phyloP scores from a whole-genome alignment of 331 rosid genomes.

The Phaseolus coccineus region DNA sequence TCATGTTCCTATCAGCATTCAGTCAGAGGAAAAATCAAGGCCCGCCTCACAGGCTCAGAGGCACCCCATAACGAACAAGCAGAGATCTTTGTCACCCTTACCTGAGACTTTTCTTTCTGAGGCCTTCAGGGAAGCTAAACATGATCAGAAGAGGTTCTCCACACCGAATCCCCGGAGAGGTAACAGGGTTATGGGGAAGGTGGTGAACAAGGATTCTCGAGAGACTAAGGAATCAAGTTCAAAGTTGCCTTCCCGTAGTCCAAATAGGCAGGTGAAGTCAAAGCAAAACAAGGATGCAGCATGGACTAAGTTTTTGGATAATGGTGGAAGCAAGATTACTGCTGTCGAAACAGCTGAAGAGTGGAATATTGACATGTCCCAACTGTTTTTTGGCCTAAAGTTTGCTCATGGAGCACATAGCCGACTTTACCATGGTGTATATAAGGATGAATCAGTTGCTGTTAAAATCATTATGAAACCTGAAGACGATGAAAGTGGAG shows the following conservation, averaged over 20 bases:
- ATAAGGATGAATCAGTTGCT: conserved; percentile 78
- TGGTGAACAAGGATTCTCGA: conserved; percentile 49
- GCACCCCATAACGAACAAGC: conserved; percentile 51
- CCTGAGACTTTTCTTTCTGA: conserved; percentile 60
- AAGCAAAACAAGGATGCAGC: conserved; percentile 66
- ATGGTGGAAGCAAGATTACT: conserved; percentile 71
- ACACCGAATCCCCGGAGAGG: conserved; percentile 72
- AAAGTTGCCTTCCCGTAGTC: conserved; percentile 45
- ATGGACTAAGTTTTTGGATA: conserved; percentile 80
- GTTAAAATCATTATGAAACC: conserved; percentile 80
- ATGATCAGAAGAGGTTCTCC: conserved; percentile 70
- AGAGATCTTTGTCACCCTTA: conserved; percentile 82
- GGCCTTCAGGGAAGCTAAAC: conserved; percentile 71
- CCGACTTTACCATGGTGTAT: conserved; percentile 89
- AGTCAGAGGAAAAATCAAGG: conserved; percentile 47
- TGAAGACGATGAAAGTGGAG: conserved; percentile 78
- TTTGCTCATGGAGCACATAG: conserved; percentile 99
- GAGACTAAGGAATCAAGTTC: conserved; percentile 41
- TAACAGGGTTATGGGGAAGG: conserved; percentile 55
- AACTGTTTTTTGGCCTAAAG: conserved; percentile 78
- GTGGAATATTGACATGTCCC: conserved; percentile 78
- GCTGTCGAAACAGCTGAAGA: conserved; percentile 83
- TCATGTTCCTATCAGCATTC: conserved; percentile 48
- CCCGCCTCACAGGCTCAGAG: conserved; percentile 41
- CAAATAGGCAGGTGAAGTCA: conserved; percentile 47